Evolutionary conservation across 305 asterid species (phyloP), one percentile per base, ranked within the genome.

Genomic region (Solanum chacoense): DNA sequence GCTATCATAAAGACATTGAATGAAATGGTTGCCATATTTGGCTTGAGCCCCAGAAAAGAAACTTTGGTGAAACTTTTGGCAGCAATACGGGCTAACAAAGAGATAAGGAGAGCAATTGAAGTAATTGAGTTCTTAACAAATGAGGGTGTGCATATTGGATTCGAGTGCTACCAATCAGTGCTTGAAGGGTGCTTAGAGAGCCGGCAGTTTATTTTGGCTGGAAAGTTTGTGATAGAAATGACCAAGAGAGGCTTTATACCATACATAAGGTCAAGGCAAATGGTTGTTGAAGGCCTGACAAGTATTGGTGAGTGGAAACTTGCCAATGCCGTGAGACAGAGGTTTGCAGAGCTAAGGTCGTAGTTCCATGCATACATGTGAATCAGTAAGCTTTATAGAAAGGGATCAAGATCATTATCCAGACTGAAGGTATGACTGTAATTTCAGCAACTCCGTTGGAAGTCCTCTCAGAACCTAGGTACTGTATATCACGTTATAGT

Each of bases 181-280:
- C 94, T 97, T 42, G 95, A 94, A 91, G 95, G 95, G 18, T 94
- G 96, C 88, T 89, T 96, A 91, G 97, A 97, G 91, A 91, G 79
- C 73, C 89, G 88, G 6, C 90, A 91, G 67, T 93, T 93, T 74
- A 91, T 93, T 42, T 90, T 95, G 91, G 98, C 94, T 0, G 98
- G 95, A 59, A 96, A 96, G 87, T 74, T 96, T 42, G 95, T 88
- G 29, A 69, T 93, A 50, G 88, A 91, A 88, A 96, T 95, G 98
- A 91, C 95, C 3, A 95, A 88, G 85, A 95, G 89, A 88, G 97
- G 97, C 77, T 94, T 94, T 50, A 94, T 97, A 75, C 99, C 98
- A 13, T 94, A 92, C 84, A 91, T 96, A 24, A 89, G 91, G 85
- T 92, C 75, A 91, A 94, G 98, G 92, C 97, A 93, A 89, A 91